phyloP scores from a whole-genome alignment of 148 eudicot genomes.

The Fagopyrum tataricum region DNA sequence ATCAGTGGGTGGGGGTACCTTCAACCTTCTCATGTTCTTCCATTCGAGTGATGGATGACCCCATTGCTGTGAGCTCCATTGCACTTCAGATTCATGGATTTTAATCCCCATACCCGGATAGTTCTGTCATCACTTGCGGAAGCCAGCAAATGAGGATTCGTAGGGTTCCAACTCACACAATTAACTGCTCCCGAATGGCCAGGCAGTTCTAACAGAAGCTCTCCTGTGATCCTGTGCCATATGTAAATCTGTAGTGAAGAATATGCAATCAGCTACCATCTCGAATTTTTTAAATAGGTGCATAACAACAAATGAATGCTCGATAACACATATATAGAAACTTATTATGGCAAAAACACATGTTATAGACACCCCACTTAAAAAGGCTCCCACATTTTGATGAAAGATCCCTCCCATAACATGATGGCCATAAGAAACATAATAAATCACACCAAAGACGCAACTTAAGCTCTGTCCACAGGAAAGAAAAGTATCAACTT shows the following conservation, averaged over 20 bases:
- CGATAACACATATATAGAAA: neutral
- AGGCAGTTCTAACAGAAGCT: slow-evolving; percentile 45
- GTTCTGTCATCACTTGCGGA: slow-evolving; percentile 86
- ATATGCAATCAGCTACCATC: neutral
- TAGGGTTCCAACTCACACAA: slow-evolving; percentile 87
- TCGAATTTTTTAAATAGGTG: neutral
- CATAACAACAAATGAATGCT: neutral
- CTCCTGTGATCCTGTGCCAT: slow-evolving; percentile 75
- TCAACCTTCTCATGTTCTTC: slow-evolving; percentile 14
- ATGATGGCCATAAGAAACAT: neutral
- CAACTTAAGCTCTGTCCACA: neutral
- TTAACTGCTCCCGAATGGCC: slow-evolving; percentile 84
- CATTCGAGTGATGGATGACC: slow-evolving; percentile 37
- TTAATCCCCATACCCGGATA: slow-evolving; percentile 75
- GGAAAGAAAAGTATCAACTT: neutral
- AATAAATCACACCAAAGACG: neutral
- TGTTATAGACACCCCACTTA: neutral
- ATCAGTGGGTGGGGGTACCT: slow-evolving; percentile 4
- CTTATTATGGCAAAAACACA: neutral
- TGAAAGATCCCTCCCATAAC: neutral
- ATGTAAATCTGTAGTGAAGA: slow-evolving; percentile 54
- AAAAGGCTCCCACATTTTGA: neutral
- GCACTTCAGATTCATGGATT: slow-evolving; percentile 21
- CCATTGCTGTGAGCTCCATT: slow-evolving; percentile 31
- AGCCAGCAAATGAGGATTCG: slow-evolving; percentile 71